Conservation (phyloP, 2,329 filamentous ascomycete species). For the Fusarium bulbicola region DNA sequence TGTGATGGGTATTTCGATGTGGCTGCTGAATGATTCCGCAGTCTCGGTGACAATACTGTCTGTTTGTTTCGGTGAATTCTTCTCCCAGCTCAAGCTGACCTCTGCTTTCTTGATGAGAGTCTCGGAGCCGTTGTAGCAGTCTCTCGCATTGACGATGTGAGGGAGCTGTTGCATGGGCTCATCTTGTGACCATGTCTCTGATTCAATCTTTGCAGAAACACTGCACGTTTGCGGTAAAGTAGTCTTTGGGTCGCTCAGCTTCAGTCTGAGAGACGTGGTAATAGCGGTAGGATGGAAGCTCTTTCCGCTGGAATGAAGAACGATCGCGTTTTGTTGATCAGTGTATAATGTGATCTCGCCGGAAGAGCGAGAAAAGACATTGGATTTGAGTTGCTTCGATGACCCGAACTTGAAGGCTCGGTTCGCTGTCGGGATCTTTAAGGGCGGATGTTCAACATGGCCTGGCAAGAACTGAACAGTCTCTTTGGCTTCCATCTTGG, state of each 20-base stretch:
- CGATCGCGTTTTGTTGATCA: neutral
- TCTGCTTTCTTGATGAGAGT: neutral
- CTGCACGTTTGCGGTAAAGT: neutral
- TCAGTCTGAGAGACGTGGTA: neutral
- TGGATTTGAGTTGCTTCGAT: slow-evolving; percentile 9
- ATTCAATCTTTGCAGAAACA: slow-evolving; percentile 13
- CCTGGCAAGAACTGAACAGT: slow-evolving; percentile 12
- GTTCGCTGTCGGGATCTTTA: neutral
- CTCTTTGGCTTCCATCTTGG: slow-evolving; percentile 11
- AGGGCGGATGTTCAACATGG: neutral
- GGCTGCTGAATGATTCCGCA: neutral
- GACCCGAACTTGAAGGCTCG: neutral
- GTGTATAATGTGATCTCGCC: neutral
- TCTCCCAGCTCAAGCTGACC: neutral
- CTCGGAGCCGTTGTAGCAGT: neutral
- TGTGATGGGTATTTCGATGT: neutral
- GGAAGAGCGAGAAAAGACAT: slow-evolving; percentile 1
- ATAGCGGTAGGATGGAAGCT: neutral
- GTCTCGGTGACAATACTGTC: neutral
- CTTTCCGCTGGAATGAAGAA: neutral
- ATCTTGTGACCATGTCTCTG: slow-evolving; percentile 13
- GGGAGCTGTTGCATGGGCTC: slow-evolving; percentile 15
- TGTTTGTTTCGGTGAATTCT: neutral
- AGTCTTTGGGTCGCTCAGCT: neutral
- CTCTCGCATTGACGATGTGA: neutral